Evolutionary conservation across 179 eudicot genomes (phyloP).

Genomic region (Monotropa hypopitys): DNA sequence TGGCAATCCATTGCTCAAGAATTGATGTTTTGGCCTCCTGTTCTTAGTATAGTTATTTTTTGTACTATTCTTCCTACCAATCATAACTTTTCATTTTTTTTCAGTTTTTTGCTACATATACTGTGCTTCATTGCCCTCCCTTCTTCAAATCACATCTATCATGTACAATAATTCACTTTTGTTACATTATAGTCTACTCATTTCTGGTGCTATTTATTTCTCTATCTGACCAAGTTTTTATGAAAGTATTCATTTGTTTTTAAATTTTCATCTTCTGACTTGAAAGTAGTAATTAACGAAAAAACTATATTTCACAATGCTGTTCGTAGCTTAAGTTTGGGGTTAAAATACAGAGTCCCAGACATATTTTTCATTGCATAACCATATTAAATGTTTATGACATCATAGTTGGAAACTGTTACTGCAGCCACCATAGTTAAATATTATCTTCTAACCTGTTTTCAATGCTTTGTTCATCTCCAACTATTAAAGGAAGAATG

Average conservation of each 20-base stretch:
- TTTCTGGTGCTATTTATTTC: neutral
- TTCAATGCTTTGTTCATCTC: neutral
- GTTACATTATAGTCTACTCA: neutral
- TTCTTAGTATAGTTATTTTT: neutral
- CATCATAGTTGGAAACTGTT: neutral
- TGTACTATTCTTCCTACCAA: neutral
- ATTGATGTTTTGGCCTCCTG: neutral
- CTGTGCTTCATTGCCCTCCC: neutral
- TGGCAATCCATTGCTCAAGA: neutral
- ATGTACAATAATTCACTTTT: neutral
- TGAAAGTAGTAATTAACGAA: neutral
- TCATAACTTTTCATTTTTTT: neutral
- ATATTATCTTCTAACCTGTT: neutral
- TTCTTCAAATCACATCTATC: neutral
- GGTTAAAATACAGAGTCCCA: neutral
- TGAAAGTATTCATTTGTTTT: neutral
- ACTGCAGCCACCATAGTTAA: neutral
- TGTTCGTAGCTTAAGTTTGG: neutral
- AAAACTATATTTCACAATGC: neutral
- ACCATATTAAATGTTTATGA: neutral
- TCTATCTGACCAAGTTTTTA: neutral
- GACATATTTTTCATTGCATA: neutral
- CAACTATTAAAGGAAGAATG: conserved; percentile 54
- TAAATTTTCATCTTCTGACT: neutral
- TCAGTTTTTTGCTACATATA: neutral